Conservation (phyloP, 495 filamentous ascomycete genomes). For the Podospora pseudocomata region DNA sequence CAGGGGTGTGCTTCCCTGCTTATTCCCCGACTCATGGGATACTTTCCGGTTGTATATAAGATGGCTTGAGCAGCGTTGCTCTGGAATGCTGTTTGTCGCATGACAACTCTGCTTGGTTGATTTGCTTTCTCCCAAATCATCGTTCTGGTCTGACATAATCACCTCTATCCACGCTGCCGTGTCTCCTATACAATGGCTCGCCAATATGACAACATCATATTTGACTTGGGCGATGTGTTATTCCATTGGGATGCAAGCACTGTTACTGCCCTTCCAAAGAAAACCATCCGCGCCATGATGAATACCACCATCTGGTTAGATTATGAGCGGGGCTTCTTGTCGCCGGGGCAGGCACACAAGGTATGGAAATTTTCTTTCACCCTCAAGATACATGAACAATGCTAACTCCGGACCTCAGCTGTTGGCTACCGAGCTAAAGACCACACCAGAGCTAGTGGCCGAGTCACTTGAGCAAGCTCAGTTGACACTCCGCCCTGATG, state of each 20-base stretch:
- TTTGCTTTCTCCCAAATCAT: neutral
- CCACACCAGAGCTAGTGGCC: neutral
- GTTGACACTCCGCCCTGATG: neutral
- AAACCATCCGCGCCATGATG: slow-evolving; percentile 4
- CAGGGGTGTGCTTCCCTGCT: no score
- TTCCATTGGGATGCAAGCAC: slow-evolving; percentile 15
- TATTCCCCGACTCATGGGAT: no score
- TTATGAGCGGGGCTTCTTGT: slow-evolving; percentile 4
- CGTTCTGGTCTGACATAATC: neutral
- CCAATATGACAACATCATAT: slow-evolving; percentile 14
- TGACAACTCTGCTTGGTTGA: no score
- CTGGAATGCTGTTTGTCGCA: no score
- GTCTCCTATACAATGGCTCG: slow-evolving; percentile 2
- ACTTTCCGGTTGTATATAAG: no score
- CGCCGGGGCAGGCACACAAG: slow-evolving; percentile 7
- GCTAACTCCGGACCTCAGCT: neutral
- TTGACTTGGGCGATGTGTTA: slow-evolving; percentile 15
- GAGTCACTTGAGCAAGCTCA: slow-evolving; percentile 6
- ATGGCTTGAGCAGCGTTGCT: no score
- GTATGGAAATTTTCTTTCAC: neutral
- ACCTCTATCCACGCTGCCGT: neutral
- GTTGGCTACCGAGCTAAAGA: neutral
- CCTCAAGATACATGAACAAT: neutral
- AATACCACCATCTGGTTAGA: slow-evolving; percentile 5
- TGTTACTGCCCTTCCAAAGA: slow-evolving; percentile 5